phyloP scores from a whole-genome alignment of 1,139 yeast genomes.

The Yamadazyma buinensis region DNA sequence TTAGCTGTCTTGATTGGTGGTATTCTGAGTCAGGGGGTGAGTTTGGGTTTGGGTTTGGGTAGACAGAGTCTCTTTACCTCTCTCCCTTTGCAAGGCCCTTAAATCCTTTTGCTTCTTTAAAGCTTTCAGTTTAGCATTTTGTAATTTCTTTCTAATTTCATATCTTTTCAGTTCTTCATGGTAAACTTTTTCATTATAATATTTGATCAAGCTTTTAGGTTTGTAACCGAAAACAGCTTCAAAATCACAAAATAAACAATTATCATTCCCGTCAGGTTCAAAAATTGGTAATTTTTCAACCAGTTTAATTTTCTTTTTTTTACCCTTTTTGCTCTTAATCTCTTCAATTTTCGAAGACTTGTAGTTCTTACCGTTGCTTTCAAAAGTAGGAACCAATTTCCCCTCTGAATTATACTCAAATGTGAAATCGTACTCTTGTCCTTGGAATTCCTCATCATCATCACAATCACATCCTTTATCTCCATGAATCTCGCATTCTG shows the following conservation, averaged over 20 bases:
- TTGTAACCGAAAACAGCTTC: constrained; percentile 15
- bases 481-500: constrained; percentile 33
- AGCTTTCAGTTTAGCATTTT: constrained; percentile 35
- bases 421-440: constrained; percentile 42
- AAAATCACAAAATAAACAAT: constrained; percentile 16
- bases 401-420: constrained; percentile 45
- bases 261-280: constrained; percentile 12
- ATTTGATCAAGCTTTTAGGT: constrained; percentile 25
- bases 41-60: no score
- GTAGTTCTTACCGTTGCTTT: constrained; percentile 38
- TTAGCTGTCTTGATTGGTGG: no score
- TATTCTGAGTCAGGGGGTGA: no score
- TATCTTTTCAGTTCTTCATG: constrained; percentile 32
- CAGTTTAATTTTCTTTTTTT: constrained; percentile 10
- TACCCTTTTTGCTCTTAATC: constrained; percentile 11
- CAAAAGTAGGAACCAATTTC: constrained; percentile 39
- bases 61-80: not conserved
- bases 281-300: constrained; percentile 4
- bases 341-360: constrained; percentile 6
- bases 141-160: constrained; percentile 33
- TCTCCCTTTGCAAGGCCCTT: constrained; percentile 5
- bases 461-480: constrained; percentile 29
- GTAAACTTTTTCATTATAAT: constrained; percentile 26
- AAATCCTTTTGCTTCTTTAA: constrained; percentile 17
- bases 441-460: constrained; percentile 21